These are phyloP conservation scores for Wallacemonas sp. DNA, from an alignment of 208 protist species.

Conservation along the genomic window DNA sequence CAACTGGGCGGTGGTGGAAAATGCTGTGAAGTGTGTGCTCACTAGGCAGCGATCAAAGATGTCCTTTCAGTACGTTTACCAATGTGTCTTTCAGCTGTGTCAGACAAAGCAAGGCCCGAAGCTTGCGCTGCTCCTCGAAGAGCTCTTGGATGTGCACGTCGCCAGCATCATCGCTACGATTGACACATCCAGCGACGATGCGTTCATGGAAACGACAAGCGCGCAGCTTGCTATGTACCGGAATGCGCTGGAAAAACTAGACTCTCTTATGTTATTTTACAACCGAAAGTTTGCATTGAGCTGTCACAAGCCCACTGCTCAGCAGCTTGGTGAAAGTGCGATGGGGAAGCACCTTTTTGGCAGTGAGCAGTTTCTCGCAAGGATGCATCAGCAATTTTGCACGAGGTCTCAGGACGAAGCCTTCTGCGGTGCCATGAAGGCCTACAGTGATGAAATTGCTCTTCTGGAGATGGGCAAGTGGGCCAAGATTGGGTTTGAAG, in stretches of 20 bases:
- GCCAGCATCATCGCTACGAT: slow-evolving; percentile 32
- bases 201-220: slow-evolving; percentile 45
- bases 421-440: background rate
- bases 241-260: slow-evolving; percentile 44
- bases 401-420: background rate
- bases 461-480: slow-evolving; percentile 6
- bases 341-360: background rate
- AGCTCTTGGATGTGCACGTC: slow-evolving; percentile 42
- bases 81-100: slow-evolving; percentile 76
- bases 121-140: slow-evolving; percentile 47
- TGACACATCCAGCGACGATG: slow-evolving; percentile 8
- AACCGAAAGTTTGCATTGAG: slow-evolving; percentile 20
- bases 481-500: slow-evolving; percentile 17
- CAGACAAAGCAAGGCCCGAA: slow-evolving; percentile 39
- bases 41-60: slow-evolving; percentile 40
- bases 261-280: slow-evolving; percentile 62
- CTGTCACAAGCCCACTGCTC: slow-evolving; percentile 2
- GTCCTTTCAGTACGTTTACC: slow-evolving; percentile 82
- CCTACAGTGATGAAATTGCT: slow-evolving; percentile 8
- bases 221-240: slow-evolving; percentile 56
- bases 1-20: slow-evolving; percentile 66
- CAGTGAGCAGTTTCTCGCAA: background rate
- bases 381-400: background rate
- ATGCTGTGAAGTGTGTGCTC: slow-evolving; percentile 55
- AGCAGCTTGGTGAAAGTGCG: slow-evolving; percentile 2